A percentile compares a stretch with the other conserved stretches of the same genome.
These are phyloP conservation scores for Schizopora paradoxa DNA, from an alignment of 1,284 basidiomycete genomes.

Conservation along the genomic window DNA sequence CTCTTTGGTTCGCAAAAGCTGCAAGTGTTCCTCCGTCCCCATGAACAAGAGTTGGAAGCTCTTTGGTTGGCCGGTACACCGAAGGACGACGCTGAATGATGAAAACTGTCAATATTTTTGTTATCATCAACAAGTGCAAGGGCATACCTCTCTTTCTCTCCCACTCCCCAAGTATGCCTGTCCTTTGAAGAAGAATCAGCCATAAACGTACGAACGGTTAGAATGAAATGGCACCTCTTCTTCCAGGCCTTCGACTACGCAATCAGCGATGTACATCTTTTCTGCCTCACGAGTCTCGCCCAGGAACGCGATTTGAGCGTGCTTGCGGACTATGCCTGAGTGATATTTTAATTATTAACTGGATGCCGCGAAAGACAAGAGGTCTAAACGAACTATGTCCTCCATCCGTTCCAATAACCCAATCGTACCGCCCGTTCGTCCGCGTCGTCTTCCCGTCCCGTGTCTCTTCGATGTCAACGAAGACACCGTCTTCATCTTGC, in stretches of 20 bases:
- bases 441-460: not conserved
- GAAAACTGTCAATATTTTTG: not conserved
- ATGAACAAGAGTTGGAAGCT: slow-evolving; percentile 6
- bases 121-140: not conserved
- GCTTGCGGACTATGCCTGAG: slow-evolving; percentile 31
- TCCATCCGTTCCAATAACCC: slow-evolving; percentile 35
- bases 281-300: slow-evolving; percentile 36
- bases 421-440: slow-evolving; percentile 9
- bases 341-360: not conserved
- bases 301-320: slow-evolving; percentile 38
- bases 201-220: not conserved
- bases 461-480: slow-evolving; percentile 1
- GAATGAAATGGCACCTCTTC: not conserved
- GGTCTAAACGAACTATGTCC: slow-evolving; percentile 26
- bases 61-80: not conserved
- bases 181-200: not conserved
- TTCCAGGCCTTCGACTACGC: slow-evolving; percentile 2
- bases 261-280: slow-evolving; percentile 16
- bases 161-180: not conserved
- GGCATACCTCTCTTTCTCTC: not conserved
- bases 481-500: slow-evolving; percentile 15
- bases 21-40: slow-evolving; percentile 2
- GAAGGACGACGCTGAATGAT: not conserved
- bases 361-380: not conserved
- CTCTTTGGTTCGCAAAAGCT: not conserved